Conservation (phyloP, 23 red algal species). For the Agarophyton chilense region DNA sequence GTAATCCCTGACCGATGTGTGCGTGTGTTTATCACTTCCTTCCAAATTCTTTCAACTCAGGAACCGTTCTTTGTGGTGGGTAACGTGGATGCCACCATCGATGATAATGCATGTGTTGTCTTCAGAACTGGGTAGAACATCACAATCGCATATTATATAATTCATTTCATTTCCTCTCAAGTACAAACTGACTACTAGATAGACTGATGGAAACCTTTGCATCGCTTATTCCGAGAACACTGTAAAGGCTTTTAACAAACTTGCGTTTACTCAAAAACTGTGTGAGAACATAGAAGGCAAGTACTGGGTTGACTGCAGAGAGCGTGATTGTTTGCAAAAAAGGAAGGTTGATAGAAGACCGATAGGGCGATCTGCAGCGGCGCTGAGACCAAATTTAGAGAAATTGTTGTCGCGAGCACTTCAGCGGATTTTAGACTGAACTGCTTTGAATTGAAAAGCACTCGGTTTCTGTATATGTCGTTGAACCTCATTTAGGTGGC, state of each 20-base stretch:
- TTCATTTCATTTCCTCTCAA: background rate
- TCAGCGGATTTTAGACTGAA: too few species aligned
- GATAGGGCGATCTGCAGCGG: too few species aligned
- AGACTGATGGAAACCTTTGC: conserved; percentile 12
- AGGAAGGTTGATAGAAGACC: background rate
- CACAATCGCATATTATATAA: background rate
- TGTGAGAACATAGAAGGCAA: background rate
- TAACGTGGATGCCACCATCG: conserved; percentile 1
- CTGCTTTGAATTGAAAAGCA: too few species aligned
- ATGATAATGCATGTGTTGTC: conserved; percentile 32
- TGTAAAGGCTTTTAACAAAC: background rate
- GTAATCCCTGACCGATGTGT: conserved; percentile 26
- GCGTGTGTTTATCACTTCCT: conserved; percentile 39
- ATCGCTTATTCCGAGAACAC: background rate
- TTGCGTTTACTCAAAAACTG: background rate
- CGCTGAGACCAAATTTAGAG: too few species aligned
- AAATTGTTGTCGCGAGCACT: too few species aligned
- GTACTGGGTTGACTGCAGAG: background rate
- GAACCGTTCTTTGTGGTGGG: conserved; percentile 9
- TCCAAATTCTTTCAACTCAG: conserved; percentile 17
- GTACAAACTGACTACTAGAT: background rate
- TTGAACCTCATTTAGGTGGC: background rate
- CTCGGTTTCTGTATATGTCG: too few species aligned
- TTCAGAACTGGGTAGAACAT: conserved; percentile 26
- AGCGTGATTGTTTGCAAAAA: background rate